These are phyloP conservation scores for Pistacia atlantica DNA, from an alignment of 345 rosid species.

Conservation along the genomic window DNA sequence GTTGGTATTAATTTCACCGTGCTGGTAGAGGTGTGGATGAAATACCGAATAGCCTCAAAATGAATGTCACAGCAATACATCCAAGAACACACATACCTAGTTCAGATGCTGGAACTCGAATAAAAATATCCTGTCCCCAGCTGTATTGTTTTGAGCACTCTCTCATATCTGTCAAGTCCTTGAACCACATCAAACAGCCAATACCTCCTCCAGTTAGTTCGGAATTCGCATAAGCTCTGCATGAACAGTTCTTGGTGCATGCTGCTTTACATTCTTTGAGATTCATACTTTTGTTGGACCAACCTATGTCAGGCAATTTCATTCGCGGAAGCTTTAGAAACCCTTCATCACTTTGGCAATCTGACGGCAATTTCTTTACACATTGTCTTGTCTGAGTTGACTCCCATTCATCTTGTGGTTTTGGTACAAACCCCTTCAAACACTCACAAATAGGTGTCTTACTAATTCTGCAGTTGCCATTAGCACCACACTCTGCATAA, in stretches of 20 bases:
- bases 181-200: slow-evolving; percentile 46
- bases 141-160: neutral
- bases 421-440: slow-evolving; percentile 15
- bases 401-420: slow-evolving; percentile 5
- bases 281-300: slow-evolving; percentile 19
- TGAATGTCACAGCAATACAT: neutral
- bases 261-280: slow-evolving; percentile 24
- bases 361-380: neutral
- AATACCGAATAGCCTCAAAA: neutral
- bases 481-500: slow-evolving; percentile 31
- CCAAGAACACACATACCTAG: slow-evolving; percentile 22
- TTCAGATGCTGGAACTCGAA: slow-evolving; percentile 23
- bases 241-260: neutral
- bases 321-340: slow-evolving; percentile 8
- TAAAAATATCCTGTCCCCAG: slow-evolving; percentile 28
- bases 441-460: slow-evolving; percentile 1
- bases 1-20: neutral
- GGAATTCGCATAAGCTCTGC: neutral
- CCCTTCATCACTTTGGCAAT: slow-evolving; percentile 19
- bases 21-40: neutral
- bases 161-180: slow-evolving; percentile 28
- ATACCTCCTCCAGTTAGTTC: slow-evolving; percentile 26
- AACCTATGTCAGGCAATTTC: slow-evolving; percentile 25
- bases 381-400: neutral
- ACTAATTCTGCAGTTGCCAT: slow-evolving; percentile 14